These are phyloP conservation scores for Cercis canadensis DNA, from an alignment of 306 rosid species.

Conservation along the genomic window DNA sequence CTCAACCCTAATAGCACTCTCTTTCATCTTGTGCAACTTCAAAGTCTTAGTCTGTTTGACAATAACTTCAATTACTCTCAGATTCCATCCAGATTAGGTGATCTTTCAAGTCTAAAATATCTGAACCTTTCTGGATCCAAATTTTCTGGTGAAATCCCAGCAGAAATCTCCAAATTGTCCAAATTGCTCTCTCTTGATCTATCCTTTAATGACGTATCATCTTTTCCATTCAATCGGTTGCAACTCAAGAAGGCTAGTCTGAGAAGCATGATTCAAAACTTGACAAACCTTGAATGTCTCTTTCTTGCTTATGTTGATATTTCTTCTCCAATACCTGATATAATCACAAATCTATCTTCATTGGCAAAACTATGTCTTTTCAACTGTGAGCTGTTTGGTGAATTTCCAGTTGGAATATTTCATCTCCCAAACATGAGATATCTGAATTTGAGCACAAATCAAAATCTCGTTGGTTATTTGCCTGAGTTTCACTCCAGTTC, in stretches of 20 bases:
- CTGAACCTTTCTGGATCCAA: neutral
- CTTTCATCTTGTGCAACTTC: neutral
- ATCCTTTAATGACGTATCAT: neutral
- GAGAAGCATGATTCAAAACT: neutral
- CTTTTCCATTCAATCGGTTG: neutral
- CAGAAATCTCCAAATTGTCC: neutral
- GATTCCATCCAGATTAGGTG: neutral
- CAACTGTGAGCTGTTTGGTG: neutral
- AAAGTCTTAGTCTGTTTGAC: neutral
- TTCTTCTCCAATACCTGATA: conserved; percentile 14
- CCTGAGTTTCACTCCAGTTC: conserved; percentile 22
- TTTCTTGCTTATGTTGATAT: neutral
- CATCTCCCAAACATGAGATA: neutral
- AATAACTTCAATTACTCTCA: neutral
- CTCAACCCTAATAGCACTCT: neutral
- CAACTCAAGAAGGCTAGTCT: too few species aligned
- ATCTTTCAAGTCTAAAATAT: neutral
- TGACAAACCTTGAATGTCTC: neutral
- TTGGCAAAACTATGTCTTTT: neutral
- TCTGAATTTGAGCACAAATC: fast-evolving
- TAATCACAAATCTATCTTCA: conserved; percentile 10
- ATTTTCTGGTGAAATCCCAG: neutral
- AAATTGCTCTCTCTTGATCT: neutral
- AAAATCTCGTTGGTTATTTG: neutral
- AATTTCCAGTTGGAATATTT: conserved; percentile 22